Base-by-base conservation (phyloP, 2,329 filamentous ascomycete genomes). In the Sordariomycetes sp. region DNA sequence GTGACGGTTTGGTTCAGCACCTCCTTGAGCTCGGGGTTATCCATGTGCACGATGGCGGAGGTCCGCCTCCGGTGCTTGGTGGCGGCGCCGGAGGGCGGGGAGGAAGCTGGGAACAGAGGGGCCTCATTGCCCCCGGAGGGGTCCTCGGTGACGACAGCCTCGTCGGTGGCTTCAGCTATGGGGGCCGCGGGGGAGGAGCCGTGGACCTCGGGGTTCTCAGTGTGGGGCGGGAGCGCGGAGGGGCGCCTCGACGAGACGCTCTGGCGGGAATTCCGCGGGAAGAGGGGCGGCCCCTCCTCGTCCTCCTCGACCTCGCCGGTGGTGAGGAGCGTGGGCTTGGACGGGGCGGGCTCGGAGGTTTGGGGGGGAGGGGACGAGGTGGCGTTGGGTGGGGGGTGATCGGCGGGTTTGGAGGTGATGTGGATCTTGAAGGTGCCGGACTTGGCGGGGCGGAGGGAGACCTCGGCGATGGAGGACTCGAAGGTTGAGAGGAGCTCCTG, bases 401-500 rank as follows among this genome's bases (percentile, higher is more conserved):
- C 60, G 65, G 67, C 11, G 46, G 46, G 8, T n/a, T 68, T 62
- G 37, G 65, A 72, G 54, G 74, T 73, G 58, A 96, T 81, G 60
- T 86, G 80, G 14, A 97, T 86, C 24, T 82, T 79, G 67, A 97
- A 99, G 2, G 88, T 77, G 0, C 94, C 93, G 20, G 93, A 91
- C 0, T 90, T 95, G 16, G 85, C 79, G 0, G 94, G 94, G 63
- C 95, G 83, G 8, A 99, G 80, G 18, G 93, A 85, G 11, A 97
- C 87, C 71, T 97, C 93, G 61, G 91, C 92, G 1, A 97, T 81
- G 52, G 83, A 79, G 1, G 85, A 89, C 58, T 83, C 83, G 74
- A 99, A 99, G 0, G 93, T 99, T 1, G 90, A 96, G 43, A 99
- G 84, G 52, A 99, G 85, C 72, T 97, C 94, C 78, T 97, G 94